A percentile compares a stretch with the other conserved stretches of the same genome.
Conservation (phyloP, 345 rosid species). For the Eucalyptus sp. region DNA sequence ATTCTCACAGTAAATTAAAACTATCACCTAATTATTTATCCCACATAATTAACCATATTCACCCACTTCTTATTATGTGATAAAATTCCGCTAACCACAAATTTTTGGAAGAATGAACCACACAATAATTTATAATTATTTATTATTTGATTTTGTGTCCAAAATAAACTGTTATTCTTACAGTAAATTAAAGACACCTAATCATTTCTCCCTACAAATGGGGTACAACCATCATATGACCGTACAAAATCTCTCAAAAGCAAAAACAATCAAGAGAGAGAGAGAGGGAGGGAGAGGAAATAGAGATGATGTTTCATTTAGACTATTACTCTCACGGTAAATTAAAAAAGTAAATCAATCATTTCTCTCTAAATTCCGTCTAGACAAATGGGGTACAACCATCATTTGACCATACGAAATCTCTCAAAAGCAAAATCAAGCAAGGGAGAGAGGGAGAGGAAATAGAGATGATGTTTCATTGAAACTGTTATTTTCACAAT, state of each 20-base stretch:
- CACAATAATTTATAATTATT: no score
- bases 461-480: neutral
- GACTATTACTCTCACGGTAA: no score
- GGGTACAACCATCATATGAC: neutral
- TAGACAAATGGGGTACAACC: neutral
- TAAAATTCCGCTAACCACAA: neutral
- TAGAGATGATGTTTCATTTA: neutral
- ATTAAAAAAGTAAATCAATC: no score
- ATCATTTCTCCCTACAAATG: neutral
- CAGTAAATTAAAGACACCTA: no score
- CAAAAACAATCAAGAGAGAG: neutral
- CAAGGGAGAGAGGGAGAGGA: neutral
- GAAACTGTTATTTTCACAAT: accelerated
- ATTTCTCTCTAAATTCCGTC: neutral
- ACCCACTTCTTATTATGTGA: neutral
- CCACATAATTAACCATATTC: neutral
- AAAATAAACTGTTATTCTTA: no score
- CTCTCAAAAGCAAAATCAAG: neutral
- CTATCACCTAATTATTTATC: neutral
- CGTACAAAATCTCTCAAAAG: neutral
- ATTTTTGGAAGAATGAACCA: no score
- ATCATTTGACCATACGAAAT: neutral
- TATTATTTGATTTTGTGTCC: no score
- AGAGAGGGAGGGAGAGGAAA: neutral
- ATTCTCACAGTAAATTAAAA: no score